Conservation (phyloP, 2,329 filamentous ascomycete genomes). For the Aspergillus amoenus region DNA sequence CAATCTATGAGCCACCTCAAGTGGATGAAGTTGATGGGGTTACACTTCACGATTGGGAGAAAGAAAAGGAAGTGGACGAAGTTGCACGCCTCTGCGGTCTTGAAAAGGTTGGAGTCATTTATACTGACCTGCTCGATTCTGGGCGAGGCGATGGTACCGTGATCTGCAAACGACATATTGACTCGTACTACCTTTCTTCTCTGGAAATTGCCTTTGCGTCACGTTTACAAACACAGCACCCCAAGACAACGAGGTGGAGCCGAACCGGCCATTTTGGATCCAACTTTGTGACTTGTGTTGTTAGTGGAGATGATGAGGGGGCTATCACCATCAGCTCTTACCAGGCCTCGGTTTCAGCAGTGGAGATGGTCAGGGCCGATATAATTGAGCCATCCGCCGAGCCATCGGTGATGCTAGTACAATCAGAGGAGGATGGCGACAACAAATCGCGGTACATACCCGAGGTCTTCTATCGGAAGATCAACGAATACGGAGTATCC, state of each 20-base stretch:
- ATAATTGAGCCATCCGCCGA: constrained; percentile 95
- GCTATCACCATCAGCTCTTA: constrained; percentile 89
- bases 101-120: constrained; percentile 87
- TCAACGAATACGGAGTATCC: constrained; percentile 95
- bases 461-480: constrained; percentile 91
- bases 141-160: constrained; percentile 81
- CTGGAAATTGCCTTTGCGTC: constrained; percentile 89
- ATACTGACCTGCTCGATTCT: constrained; percentile 85
- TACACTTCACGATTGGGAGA: constrained; percentile 79
- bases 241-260: constrained; percentile 81
- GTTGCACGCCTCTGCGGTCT: constrained; percentile 81
- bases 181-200: constrained; percentile 92
- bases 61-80: constrained; percentile 77
- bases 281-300: constrained; percentile 89
- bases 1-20: constrained; percentile 95
- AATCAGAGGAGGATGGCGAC: constrained; percentile 72
- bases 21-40: constrained; percentile 85
- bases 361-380: constrained; percentile 95
- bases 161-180: constrained; percentile 90
- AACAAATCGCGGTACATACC: constrained; percentile 85
- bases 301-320: constrained; percentile 88
- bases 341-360: constrained; percentile 90
- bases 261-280: constrained; percentile 92
- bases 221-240: constrained; percentile 43
- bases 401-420: constrained; percentile 89